Base-by-base conservation (phyloP, 768 basidiomycete species). In the Boletus edulis region DNA sequence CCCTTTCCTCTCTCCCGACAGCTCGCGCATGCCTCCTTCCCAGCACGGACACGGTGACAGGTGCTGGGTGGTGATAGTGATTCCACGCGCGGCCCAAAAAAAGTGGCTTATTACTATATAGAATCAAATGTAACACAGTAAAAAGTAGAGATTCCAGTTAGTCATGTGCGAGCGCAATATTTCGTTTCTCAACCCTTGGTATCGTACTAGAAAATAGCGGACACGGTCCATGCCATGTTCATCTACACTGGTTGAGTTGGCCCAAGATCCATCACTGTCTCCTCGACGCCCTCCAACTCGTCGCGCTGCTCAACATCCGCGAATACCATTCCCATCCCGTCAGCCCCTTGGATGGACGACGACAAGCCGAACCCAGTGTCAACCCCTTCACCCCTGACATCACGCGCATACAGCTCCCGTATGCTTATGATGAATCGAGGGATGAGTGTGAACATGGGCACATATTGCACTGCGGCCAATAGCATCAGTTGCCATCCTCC, bases 11-110 rank as follows among this genome's bases (percentile, higher is more conserved):
- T 12, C 10, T 27, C n/a, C 8, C 20, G 17, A 34, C 22, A 61
- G 54, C 59, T 49, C 32, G 46, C 41, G 46, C 24, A 46, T 37
- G 5, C 55, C 37, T 50, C 39, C 14, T 62, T 56, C 51, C 61
- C 45, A 59, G 61, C 29, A 41, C 40, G 51, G 56, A 29, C 8
- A 29, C 29, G 24, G 24, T 29, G 27, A 9, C 27, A 29, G 27
- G 27, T 29, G 9, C 1, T 29, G 27, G 29, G 29, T 1, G 9
- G 9, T 29, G 29, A 9, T 29, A 29, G 29, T 29, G 29, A 8
- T 29, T 29, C 9, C 29, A 29, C 8, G 29, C 29, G 29, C 8
- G 29, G 29, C 29, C 29, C 29, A 29, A 29, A 29, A 22, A 29
- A 29, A 9, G 29, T 29, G 29, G 29, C 8, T 10, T 29, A 29